Evolutionary conservation across 106 monocot species (phyloP), one percentile per base, ranked within the genome.

Genomic region (Apostasia ramifera): DNA sequence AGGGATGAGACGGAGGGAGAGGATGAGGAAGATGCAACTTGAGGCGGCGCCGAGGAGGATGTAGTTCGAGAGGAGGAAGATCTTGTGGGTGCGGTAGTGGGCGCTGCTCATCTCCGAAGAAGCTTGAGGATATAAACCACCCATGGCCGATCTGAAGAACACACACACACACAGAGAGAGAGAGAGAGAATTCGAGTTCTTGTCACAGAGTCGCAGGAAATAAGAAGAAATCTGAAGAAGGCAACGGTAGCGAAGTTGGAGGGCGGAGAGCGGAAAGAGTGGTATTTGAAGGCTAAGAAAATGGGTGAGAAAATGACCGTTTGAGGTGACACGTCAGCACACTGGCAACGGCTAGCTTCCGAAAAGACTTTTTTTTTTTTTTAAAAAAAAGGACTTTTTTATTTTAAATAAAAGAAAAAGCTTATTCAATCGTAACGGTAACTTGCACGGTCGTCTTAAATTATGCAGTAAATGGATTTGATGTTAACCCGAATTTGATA

Each of bases 1-100:
- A 58, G 94, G 94, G 68, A 94, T 39, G 41, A 94, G 90, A 73
- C 94, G 94, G 69, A 94, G 91, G 61, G 94, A 94, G 69, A 94
- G 90, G 38, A 83, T 85, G 42, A 94, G 91, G 81, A 95, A 95
- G 72, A 83, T 81, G 85, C 85, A 90, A 75, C 94, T 79, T 8
- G 88, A 91, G 44, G 94, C 85, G 4, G 81, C 81, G 59, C 85
- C 94, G 41, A 95, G 83, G 54, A 88, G 79, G 57, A 87, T n/a
- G 85, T 95, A 95, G 83, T 91, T 95, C 59, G 74, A 68, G 64
- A 94, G 74, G 67, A 94, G 85, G 81, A 91, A 88, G 57, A 68
- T 61, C 56, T 82, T 84, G 79, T 88, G 91, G 38, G 91, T 77
- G 57, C 81, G 81, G 61, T 61, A 61, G 43, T 61, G 42, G 12